Conservation (phyloP, 495 filamentous ascomycete species). For the Lophium mytilinum region DNA sequence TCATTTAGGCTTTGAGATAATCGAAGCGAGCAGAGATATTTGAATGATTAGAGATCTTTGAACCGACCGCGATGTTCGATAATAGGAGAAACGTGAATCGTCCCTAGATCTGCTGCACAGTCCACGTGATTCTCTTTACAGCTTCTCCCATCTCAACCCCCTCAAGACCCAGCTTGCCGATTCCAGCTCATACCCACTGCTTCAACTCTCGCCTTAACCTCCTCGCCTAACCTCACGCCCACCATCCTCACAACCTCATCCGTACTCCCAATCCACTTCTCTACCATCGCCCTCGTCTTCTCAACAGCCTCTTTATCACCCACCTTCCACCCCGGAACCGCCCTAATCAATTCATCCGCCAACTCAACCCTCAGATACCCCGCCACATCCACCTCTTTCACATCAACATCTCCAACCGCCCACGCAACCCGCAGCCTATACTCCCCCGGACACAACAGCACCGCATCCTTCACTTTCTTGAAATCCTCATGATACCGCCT, state of each 20-base stretch:
- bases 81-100: no score
- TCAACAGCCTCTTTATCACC: not conserved
- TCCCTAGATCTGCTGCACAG: no score
- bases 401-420: slow-evolving; percentile 9
- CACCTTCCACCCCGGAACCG: not conserved
- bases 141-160: no score
- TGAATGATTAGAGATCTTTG: no score
- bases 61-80: no score
- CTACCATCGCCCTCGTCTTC: not conserved
- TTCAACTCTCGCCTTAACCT: no score
- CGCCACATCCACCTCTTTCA: slow-evolving; percentile 4
- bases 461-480: not conserved
- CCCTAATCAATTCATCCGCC: slow-evolving; percentile 2
- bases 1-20: no score
- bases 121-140: no score
- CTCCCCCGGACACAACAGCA: not conserved
- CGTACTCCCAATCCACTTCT: not conserved
- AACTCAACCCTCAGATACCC: slow-evolving; percentile 8
- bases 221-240: not conserved
- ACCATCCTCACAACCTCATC: not conserved
- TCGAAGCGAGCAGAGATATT: no score
- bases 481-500: slow-evolving; percentile 10
- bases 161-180: no score
- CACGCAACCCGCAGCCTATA: not conserved
- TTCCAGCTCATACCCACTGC: no score